Evolutionary conservation across 108 stramenopile genomes (phyloP), one percentile per base, ranked within the genome.

Genomic region (Nitzschia putrida): DNA sequence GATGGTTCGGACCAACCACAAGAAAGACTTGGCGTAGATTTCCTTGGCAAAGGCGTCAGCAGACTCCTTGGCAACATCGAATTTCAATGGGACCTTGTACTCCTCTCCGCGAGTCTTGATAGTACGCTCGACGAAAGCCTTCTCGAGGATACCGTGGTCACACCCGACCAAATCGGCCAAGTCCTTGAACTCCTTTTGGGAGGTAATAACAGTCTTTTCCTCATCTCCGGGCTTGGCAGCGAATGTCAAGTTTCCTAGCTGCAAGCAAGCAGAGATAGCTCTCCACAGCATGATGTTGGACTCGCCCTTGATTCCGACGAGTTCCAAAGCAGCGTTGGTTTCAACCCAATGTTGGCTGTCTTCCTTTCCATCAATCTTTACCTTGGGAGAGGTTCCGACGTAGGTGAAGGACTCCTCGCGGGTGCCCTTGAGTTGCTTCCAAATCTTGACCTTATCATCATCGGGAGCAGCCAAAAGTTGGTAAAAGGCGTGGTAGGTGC

Each of bases 401-500:
- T 90, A 92, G 10, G 73, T 43, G 68, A 85, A 92, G 57, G 82
- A 78, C 13, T 83, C 76, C 40, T 56, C 45, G 38, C 42, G 66
- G 45, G 83, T 76, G 0, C 88, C 91, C 45, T 83, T 76, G 13
- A 92, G 73, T 16, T 81, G 83, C 39, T 79, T 74, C 91, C 91
- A 92, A 23, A 90, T 87, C 14, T 74, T 63, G 11, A 59, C 61
- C 72, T 90, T 92, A 6, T 65, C 72, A 13, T 77, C 76, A 23
- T 90, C 86, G 16, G 88, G 82, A 34, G 94, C 93, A 16, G 85
- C 83, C 11, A 95, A 61, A n/a, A 98, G 71, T 78, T 98, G 96
- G 78, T 99, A 99, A 68, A 99, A 99, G 38, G 97, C 88, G 78
- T 99, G 99, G 79, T 95, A 99, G 70, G 98, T 99, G 47, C 99